Conservation (phyloP, 495 filamentous ascomycete species). For the Articulospora tetracladia region DNA sequence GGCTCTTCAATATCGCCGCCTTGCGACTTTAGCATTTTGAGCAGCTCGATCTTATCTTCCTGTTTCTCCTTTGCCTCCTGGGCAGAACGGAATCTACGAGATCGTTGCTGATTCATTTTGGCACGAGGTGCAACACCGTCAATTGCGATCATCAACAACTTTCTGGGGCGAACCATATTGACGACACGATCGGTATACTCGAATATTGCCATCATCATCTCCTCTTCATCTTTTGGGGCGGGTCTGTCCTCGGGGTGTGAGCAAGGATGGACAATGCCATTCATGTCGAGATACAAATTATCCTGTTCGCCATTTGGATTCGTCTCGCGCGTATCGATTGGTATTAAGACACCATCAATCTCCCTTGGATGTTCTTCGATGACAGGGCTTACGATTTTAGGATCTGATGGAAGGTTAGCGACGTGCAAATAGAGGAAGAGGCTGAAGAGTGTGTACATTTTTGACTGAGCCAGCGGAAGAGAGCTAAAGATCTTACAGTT, state of each 20-base stretch:
- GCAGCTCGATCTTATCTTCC: slow-evolving; percentile 80
- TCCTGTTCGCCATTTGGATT: slow-evolving; percentile 99
- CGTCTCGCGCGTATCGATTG: slow-evolving; percentile 74
- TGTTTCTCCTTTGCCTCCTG: slow-evolving; percentile 94
- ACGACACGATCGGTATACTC: slow-evolving; percentile 96
- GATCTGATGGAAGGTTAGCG: slow-evolving; percentile 88
- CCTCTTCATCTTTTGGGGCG: slow-evolving; percentile 87
- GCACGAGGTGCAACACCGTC: slow-evolving; percentile 92
- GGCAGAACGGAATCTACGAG: slow-evolving; percentile 85
- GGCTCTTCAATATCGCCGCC: slow-evolving; percentile 57
- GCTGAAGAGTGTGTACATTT: slow-evolving; percentile 48
- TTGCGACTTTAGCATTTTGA: slow-evolving; percentile 74
- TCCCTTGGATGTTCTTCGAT: slow-evolving; percentile 77
- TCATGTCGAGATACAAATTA: slow-evolving; percentile 99
- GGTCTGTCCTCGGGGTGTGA: slow-evolving; percentile 95
- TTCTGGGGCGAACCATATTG: slow-evolving; percentile 95
- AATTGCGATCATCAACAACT: slow-evolving; percentile 95
- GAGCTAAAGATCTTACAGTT: slow-evolving; percentile 8
- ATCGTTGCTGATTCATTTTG: slow-evolving; percentile 97
- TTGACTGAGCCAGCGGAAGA: slow-evolving; percentile 76
- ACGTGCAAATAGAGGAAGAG: not conserved
- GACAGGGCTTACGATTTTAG: slow-evolving; percentile 90
- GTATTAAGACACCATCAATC: slow-evolving; percentile 71
- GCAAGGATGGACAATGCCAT: slow-evolving; percentile 98
- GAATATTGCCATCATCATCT: slow-evolving; percentile 99